Evolutionary conservation across 129 eudicot species (phyloP).

Genomic region (Centella asiatica): DNA sequence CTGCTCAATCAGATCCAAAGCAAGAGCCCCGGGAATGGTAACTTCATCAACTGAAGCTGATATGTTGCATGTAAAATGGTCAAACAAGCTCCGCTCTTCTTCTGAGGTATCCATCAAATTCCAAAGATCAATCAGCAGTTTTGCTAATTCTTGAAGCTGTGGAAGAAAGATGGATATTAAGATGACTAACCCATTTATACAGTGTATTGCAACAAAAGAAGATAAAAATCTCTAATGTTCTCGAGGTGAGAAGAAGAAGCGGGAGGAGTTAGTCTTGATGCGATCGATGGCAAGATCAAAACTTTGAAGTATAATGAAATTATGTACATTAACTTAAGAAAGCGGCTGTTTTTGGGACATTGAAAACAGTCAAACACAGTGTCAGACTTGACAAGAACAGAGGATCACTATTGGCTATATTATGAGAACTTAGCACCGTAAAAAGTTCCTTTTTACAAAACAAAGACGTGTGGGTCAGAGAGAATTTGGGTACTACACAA

Average conservation of each 20-base stretch:
- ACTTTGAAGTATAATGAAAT: neutral
- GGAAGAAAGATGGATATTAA: slow-evolving; percentile 4
- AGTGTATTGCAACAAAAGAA: neutral
- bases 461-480: no score
- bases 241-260: slow-evolving; percentile 11
- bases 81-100: slow-evolving; percentile 76
- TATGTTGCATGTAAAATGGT: slow-evolving; percentile 77
- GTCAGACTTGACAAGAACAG: neutral
- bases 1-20: slow-evolving; percentile 77
- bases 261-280: no score
- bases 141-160: slow-evolving; percentile 91
- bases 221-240: neutral
- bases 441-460: no score
- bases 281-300: neutral
- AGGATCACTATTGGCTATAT: neutral
- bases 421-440: no score
- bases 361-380: neutral
- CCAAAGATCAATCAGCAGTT: slow-evolving; percentile 84
- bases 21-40: slow-evolving; percentile 78
- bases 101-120: slow-evolving; percentile 85
- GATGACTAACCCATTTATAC: neutral
- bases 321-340: neutral
- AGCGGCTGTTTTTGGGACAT: neutral
- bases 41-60: slow-evolving; percentile 89
- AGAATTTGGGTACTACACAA: neutral